phyloP scores from a whole-genome alignment of 208 protist species.

The Leishmania gerbilli region DNA sequence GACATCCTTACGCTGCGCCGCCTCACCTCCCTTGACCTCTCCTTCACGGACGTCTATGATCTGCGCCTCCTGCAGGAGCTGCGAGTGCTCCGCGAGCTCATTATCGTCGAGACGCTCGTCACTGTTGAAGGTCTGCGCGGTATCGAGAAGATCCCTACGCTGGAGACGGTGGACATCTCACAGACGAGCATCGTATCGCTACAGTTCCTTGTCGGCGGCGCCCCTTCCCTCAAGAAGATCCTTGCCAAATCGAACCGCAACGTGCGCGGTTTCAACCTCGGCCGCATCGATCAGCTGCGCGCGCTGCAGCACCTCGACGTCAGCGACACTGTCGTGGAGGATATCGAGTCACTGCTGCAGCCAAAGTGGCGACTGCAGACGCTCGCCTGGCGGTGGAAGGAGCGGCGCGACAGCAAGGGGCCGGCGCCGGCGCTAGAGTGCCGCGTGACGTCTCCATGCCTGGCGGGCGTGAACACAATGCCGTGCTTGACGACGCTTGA shows the following conservation, averaged over 20 bases:
- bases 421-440: conserved; percentile 45
- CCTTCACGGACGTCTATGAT: conserved; percentile 60
- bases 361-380: conserved; percentile 40
- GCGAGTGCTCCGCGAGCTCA: conserved; percentile 36
- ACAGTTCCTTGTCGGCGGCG: conserved; percentile 57
- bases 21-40: conserved; percentile 44
- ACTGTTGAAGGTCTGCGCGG: conserved; percentile 70
- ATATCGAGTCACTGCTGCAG: conserved; percentile 46
- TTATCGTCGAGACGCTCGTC: conserved; percentile 61
- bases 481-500: conserved; percentile 43
- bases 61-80: conserved; percentile 44
- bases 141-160: conserved; percentile 50
- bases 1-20: conserved; percentile 31
- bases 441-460: conserved; percentile 54
- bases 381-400: conserved; percentile 71
- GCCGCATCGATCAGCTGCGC: conserved; percentile 44
- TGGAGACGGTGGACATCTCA: conserved; percentile 63
- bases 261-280: conserved; percentile 55
- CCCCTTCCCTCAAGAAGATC: conserved; percentile 39
- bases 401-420: conserved; percentile 52
- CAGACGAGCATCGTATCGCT: conserved; percentile 73
- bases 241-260: conserved; percentile 60
- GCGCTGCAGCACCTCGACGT: conserved; percentile 60
- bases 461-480: conserved; percentile 37
- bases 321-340: conserved; percentile 75